Evolutionary conservation across 805 yeast genomes (phyloP).

Genomic region (Candida xiaguanensis): DNA sequence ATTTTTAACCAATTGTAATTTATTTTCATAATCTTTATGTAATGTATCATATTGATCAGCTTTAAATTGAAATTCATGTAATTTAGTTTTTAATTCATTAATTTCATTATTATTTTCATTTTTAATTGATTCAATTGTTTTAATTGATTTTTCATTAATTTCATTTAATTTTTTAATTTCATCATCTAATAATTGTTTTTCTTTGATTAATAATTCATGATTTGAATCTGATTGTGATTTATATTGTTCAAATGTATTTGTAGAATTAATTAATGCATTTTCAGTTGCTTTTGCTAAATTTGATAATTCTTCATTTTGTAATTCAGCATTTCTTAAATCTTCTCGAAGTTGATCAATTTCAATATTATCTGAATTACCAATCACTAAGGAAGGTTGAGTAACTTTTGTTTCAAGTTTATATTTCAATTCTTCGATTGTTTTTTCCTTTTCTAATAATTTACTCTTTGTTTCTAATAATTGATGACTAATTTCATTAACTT

Average conservation of each 20-base stretch:
- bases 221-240: slow-evolving; percentile 23
- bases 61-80: slow-evolving; percentile 22
- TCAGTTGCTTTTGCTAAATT: slow-evolving; percentile 66
- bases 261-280: slow-evolving; percentile 54
- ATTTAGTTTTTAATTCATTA: slow-evolving; percentile 21
- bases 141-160: slow-evolving; percentile 19
- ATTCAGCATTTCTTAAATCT: slow-evolving; percentile 55
- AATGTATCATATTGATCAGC: slow-evolving; percentile 32
- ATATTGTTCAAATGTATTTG: slow-evolving; percentile 47
- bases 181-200: slow-evolving; percentile 19
- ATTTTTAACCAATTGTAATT: slow-evolving; percentile 20
- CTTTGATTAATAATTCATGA: slow-evolving; percentile 17
- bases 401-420: slow-evolving; percentile 25
- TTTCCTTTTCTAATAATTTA: slow-evolving; percentile 39
- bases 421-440: slow-evolving; percentile 35
- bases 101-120: slow-evolving; percentile 21
- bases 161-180: slow-evolving; percentile 19
- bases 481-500: slow-evolving; percentile 51
- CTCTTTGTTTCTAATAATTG: slow-evolving; percentile 42
- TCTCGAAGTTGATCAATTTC: slow-evolving; percentile 47
- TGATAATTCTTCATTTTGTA: slow-evolving; percentile 58
- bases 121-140: slow-evolving; percentile 17
- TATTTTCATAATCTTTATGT: slow-evolving; percentile 28
- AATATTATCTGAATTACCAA: slow-evolving; percentile 11
- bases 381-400: slow-evolving; percentile 16